Base-by-base conservation (phyloP, 2,329 filamentous ascomycete species). In the Fusarium lateritium region DNA sequence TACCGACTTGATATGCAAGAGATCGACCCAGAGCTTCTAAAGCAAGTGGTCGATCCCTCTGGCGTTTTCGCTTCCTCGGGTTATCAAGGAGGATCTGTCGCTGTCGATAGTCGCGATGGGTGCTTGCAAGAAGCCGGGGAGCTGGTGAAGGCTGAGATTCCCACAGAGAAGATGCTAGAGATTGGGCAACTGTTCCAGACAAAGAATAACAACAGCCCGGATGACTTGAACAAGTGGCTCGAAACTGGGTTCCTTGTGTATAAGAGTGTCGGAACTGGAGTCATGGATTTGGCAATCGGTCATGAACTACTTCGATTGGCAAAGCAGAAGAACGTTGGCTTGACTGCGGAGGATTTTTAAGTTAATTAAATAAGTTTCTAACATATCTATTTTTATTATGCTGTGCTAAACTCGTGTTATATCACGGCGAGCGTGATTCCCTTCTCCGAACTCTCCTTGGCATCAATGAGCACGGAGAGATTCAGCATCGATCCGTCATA, bases 241-340 rank as follows among this genome's bases (percentile, higher is more conserved):
- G 83, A 86, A 63, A 82, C 81, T 46, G 90, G 90, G 0, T 89
- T 91, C 75, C 86, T 92, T 1, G 86, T 92, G 34, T 92, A 90
- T 74, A 92, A 92, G 83, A 87, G 87, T 69, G 89, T 92, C 5
- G 90, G 90, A 0, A 76, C 92, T 56, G 89, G 89, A 1, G 75
- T 92, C 63, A 92, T 91, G 88, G 90, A 92, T 79, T 79, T 92
- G 36, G 85, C 89, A 4, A 87, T 91, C 7, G 89, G 88, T 1
- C 81, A 81, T 28, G 85, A 89, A 70, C 70, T 92, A 59, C 81
- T 91, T 7, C 75, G 80, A 26, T 75, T 91, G 73, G 89, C 88
- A 13, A 83, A 84, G 65, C 81, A 83, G 61, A 83, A 82, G 62
- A 83, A 83, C 1, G 75, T 91, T 33, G 89, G 89, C 0, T 39